Evolutionary conservation across 1,284 basidiomycete genomes (phyloP), one percentile per base, ranked within the genome.

Genomic region (Cutaneotrichosporon sp.): DNA sequence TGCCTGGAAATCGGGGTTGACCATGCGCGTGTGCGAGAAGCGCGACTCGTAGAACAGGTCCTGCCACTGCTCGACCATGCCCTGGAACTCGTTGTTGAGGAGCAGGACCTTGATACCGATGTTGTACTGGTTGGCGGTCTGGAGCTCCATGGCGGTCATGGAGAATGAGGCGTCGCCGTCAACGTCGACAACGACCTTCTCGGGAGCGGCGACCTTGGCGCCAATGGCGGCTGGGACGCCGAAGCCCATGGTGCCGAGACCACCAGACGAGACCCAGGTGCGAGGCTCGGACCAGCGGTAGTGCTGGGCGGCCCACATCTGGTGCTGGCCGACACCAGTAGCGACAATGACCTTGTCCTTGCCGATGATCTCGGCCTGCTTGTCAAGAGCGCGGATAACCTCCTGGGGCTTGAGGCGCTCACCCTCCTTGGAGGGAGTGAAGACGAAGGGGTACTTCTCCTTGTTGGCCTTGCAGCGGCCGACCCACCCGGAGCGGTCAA

Each of bases 21-120:
- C 87, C 94, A 97, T 97, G 66, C 84, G 83, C 7, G 95, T 97
- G 83, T 97, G 93, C 34, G 94, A 93, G 82, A 97, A 96, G 42
- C 96, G 87, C 55, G 88, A 85, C 67, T 95, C 90, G 81, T 98
- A 98, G 85, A 98, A 98, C 9, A 50, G 56, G 34, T 58, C 46
- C 85, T 98, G 96, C 96, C 96, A 98, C 83, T 99, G 96, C 59
- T 93, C 83, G 21, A 98, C 96, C 96, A 99, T 98, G 62, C 96
- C 96, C 81, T 96, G 92, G 86, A 93, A 95, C 79, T 93, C 91
- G 82, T 96, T 96, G 84, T 95, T 94, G 73, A 95, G 80, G 26
- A 95, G 82, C 69, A 95, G 83, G 46, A 91, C 50, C 66, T 64
- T 61, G 52, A 32, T 18, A 66, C 97, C 96, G 67, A 99, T 96